Base-by-base conservation (phyloP, 441 rosid species). In the Erysimum pusillum region DNA sequence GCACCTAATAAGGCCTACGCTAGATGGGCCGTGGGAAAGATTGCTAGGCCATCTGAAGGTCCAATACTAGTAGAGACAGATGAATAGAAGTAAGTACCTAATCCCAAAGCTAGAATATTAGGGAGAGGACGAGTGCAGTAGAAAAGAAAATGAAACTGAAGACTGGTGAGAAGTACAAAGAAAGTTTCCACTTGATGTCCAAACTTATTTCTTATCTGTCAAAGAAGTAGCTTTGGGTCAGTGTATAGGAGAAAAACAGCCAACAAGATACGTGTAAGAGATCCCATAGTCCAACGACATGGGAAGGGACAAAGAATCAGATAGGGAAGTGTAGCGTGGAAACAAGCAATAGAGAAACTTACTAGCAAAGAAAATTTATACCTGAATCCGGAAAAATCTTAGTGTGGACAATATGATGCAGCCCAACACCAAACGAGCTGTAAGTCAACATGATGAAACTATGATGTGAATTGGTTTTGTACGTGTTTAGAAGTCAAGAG, bases 101-200 rank as follows among this genome's bases (percentile, higher is more conserved):
- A 64, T 77, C 85, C 96, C 85, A 90, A 67, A 69, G 99, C 92
- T 57, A 95, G 86, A 44, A 90, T 80, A 80, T 93, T 95, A 54
- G 99, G 99, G 74, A 95, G 98, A 73, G 91, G 83, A 73, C 98
- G 98, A 59, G 95, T 86, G 86, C 90, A 93, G 82, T 91, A 95
- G 87, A 93, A 95, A 75, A 95, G 86, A 79, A 93, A 75, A 85
- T 95, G 99, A 87, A 95, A 93, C 86, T 95, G 99, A 68, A 91
- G 69, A 10, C 82, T 89, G 74, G 92, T 89, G 79, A 95, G 83
- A 79, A 90, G 71, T 38, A 90, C 91, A 85, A 93, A 93, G 90
- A 93, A 93, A 75, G 90, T 91, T 81, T 91, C 99, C 79, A 91
- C 97, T 88, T 90, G 98, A 79, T 25, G 84, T 44, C 99, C 99